Evolutionary conservation across 2,329 filamentous ascomycete species (phyloP), one percentile per base, ranked within the genome.

Genomic region (Ceratocystiopsis sp.): DNA sequence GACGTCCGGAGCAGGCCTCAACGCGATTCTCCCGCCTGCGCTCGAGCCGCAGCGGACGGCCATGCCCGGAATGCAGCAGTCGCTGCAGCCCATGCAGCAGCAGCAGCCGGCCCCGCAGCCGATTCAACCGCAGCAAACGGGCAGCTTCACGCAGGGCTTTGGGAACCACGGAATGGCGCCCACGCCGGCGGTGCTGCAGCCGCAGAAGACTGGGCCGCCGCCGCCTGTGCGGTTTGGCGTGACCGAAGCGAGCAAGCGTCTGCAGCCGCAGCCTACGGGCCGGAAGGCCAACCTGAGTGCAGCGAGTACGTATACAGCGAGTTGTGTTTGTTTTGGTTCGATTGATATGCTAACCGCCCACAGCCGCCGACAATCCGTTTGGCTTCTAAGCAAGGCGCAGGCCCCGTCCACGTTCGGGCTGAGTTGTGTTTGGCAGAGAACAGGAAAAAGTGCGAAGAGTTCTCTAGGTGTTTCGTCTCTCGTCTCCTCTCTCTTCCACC

Each of bases 141-240:
- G 84, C 0, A 64, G 68, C 48, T 72, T 53, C 61, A 63, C 40
- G 50, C 59, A 60, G 49, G 57, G 59, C 21, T 69, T 60, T 46
- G 57, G 55, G 62, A 63, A 42, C 51, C 60, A 61, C 49, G 57
- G 59, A 34, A 68, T 60, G 47, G 55, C 59, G 11, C 44, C 40
- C 14, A 32, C 71, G n/a, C 57, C 67, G 38, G 65, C 74, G 40
- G 78, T 82, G 46, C 62, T 89, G 43, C 63, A 78, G 48, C 74
- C 84, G 38, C 84, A 93, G 58, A 78, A 82, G 65, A 93, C 84
- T 10, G 84, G 84, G 0, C 91, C 91, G 8, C 69, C 89, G 17
- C 91, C 91, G 38, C 77, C 85, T 19, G 80, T 98, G 16, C 75
- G 85, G 46, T 98, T 98, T 58, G 91, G 91, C 35, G 78, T 93